Evolutionary conservation across 2,329 filamentous ascomycete species (phyloP).

Genomic region (Hirsutella rhossiliensis): DNA sequence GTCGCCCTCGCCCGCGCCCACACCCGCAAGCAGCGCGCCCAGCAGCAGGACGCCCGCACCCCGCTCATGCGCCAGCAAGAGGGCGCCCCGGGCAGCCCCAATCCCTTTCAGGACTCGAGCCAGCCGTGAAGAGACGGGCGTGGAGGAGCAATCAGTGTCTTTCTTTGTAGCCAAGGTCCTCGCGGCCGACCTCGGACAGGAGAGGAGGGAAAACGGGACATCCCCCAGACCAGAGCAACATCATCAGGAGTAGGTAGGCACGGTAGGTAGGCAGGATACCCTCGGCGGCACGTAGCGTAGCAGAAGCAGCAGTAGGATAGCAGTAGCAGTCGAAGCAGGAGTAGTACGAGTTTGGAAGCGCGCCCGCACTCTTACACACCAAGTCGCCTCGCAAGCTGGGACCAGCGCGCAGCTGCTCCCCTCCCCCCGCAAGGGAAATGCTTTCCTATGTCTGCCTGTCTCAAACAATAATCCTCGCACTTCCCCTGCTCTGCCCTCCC

Average conservation of each 20-base stretch:
- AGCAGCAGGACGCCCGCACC: constrained; percentile 14
- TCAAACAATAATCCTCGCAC: background rate
- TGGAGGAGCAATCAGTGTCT: background rate
- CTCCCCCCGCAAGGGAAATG: background rate
- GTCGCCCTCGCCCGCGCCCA: constrained; percentile 36
- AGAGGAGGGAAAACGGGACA: no score
- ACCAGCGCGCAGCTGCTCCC: no score
- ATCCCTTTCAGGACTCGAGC: constrained; percentile 25
- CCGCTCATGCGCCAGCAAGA: constrained; percentile 23
- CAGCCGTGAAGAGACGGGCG: background rate
- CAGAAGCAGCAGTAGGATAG: no score
- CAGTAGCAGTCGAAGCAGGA: background rate
- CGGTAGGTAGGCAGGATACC: no score
- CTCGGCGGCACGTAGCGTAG: no score
- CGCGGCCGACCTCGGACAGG: no score
- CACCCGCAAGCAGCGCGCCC: constrained; percentile 27
- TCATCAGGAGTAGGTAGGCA: no score
- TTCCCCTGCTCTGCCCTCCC: background rate
- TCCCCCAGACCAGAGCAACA: no score
- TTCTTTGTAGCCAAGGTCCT: no score
- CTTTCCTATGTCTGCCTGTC: background rate
- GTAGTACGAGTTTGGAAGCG: background rate
- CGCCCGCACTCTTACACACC: no score
- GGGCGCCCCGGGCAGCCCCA: constrained; percentile 8
- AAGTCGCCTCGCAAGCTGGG: no score